Evolutionary conservation across 2,329 filamentous ascomycete species (phyloP).

Genomic region (Sporothrix pseudoabietina): DNA sequence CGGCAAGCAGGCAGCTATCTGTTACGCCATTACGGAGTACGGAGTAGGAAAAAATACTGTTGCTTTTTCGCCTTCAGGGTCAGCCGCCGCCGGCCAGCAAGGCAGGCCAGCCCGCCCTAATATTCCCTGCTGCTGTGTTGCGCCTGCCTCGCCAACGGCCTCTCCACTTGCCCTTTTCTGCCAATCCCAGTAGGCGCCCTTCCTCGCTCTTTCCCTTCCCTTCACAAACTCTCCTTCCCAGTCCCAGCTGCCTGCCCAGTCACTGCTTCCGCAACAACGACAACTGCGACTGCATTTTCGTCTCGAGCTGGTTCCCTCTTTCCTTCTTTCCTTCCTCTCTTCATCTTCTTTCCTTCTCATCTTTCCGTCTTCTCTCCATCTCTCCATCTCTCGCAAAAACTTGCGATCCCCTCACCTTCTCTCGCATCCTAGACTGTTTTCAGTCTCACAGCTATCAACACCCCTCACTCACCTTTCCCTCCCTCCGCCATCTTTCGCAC

Average conservation of each 20-base stretch:
- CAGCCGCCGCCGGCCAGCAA: background rate
- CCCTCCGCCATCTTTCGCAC: background rate
- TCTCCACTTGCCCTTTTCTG: constrained; percentile 22
- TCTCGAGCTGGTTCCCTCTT: constrained; percentile 7
- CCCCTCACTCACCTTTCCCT: constrained; percentile 14
- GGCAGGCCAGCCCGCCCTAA: background rate
- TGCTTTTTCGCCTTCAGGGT: constrained; percentile 15
- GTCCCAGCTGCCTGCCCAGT: constrained; percentile 5
- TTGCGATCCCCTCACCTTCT: background rate
- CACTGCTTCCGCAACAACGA: constrained; percentile 11
- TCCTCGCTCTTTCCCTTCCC: constrained; percentile 1
- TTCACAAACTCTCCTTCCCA: background rate
- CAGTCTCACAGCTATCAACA: constrained; percentile 4
- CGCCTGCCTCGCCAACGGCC: background rate
- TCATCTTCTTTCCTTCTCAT: background rate
- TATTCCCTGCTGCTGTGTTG: constrained; percentile 9
- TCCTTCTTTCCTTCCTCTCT: background rate
- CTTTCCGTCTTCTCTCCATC: background rate
- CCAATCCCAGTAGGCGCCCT: constrained; percentile 4
- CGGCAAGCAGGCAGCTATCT: constrained; percentile 26
- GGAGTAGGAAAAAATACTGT: background rate
- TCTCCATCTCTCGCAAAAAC: background rate
- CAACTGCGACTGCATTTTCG: constrained; percentile 3
- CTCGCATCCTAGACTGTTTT: background rate
- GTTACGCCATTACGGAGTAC: constrained; percentile 27